A percentile compares a stretch with the other conserved stretches of the same genome.
Conservation (phyloP, 495 filamentous ascomycete species). For the Aspergillus sclerotioniger region DNA sequence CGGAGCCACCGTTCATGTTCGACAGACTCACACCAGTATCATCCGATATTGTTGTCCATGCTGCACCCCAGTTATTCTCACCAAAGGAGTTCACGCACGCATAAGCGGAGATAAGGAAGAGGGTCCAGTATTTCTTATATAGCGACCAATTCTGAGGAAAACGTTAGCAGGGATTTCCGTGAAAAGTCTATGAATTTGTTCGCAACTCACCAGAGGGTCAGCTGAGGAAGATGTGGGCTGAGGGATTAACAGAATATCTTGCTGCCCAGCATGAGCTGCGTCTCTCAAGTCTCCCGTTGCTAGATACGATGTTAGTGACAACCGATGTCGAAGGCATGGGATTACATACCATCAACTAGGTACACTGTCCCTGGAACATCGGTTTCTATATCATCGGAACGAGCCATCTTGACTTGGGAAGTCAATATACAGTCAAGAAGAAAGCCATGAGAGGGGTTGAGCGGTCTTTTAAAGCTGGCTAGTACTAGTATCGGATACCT, state of each 20-base stretch:
- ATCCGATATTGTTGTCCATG: slow-evolving; percentile 31
- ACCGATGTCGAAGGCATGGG: neutral
- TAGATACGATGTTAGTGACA: slow-evolving; percentile 7
- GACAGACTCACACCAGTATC: slow-evolving; percentile 27
- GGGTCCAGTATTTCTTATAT: slow-evolving; percentile 28
- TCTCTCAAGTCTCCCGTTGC: slow-evolving; percentile 17
- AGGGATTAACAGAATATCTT: slow-evolving; percentile 34
- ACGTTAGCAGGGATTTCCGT: neutral
- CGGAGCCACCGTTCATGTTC: slow-evolving; percentile 34
- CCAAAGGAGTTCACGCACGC: slow-evolving; percentile 32
- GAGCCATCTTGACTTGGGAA: slow-evolving; percentile 19
- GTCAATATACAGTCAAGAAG: neutral
- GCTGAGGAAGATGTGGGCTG: slow-evolving; percentile 25
- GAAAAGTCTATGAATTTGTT: neutral
- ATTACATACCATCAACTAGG: slow-evolving; percentile 25
- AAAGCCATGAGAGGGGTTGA: neutral
- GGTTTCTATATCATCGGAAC: slow-evolving; percentile 16
- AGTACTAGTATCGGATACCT: too few species aligned
- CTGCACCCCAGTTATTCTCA: slow-evolving; percentile 32
- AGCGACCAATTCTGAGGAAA: slow-evolving; percentile 25
- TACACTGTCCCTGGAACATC: slow-evolving; percentile 36
- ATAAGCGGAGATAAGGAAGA: slow-evolving; percentile 28
- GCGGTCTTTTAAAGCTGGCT: neutral
- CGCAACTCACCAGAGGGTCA: slow-evolving; percentile 29
- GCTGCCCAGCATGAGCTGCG: slow-evolving; percentile 21